Evolutionary conservation across 2,329 filamentous ascomycete species (phyloP), one percentile per base, ranked within the genome.

Genomic region (Diaporthe humulicola): DNA sequence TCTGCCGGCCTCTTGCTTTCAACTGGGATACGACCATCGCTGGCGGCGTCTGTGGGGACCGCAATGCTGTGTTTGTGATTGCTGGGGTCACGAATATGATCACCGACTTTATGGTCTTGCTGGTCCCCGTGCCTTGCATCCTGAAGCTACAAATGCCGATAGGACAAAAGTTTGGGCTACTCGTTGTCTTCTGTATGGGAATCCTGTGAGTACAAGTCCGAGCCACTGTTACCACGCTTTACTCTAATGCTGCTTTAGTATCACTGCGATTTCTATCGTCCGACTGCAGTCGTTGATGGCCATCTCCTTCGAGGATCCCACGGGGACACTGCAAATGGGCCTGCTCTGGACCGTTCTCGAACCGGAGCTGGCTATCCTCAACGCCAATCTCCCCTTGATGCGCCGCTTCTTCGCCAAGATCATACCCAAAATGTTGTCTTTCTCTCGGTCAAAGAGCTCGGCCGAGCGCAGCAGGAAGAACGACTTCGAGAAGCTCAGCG

Each of bases 271-370:
- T 22, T 70, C 56, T 28, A 74, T 74, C 22, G 48, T 74, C 45
- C 57, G 73, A 15, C 45, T 74, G 14, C 33, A 54, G n/a, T 71
- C 73, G 3, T 33, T 74, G 15, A 71, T 66, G 40, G 48, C 36
- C 5, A 71, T 74, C 42, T 61, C 64, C 17, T 74, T 74, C 45
- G 60, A 57, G 1, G 73, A 74, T 5, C 56, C 73, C 4, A 71
- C 73, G 6, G 71, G 36, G 33, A 71, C 73, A 14, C 42, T 74
- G 19, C 72, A 64, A 3, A 74, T 64, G 64, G 72, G 72, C 22
- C 72, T 74, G 22, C 45, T 74, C 1, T 74, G 72, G 72, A 74
- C 64, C 3, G 72, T 74, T 9, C 42, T 74, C 15, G 72, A 74
- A n/a, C 72, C 72, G 1, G 64, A 74, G 38, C 64, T 74, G 8